Evolutionary conservation across 208 protist genomes (phyloP), one percentile per base, ranked within the genome.

Genomic region (Leishmania turanica): DNA sequence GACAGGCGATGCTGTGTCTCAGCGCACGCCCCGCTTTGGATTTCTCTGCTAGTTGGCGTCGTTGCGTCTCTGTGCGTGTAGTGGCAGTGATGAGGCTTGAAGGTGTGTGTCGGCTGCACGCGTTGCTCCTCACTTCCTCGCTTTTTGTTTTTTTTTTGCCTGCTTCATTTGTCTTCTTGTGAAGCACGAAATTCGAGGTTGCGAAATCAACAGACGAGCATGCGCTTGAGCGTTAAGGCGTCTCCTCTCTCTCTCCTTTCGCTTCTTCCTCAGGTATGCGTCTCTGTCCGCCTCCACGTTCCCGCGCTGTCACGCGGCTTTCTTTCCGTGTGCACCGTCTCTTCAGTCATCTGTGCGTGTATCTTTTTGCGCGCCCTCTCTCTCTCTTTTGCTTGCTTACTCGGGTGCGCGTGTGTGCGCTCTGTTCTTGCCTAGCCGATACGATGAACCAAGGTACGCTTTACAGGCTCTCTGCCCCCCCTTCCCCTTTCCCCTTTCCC

Each of bases 161-260:
- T 19, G 53, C 62, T 66, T 19, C 6, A 15, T 17, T 66, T n/a
- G 11, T 37, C 31, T 24, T 40, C 0, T 8, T 37, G 27, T 34
- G 27, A 34, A 54, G 15, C 5, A 54, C 0, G 51, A 13, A 54
- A 0, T 54, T 8, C 4, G 51, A 54, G 9, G 51, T 5, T 21
- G 6, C 51, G 4, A 3, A 54, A 5, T 21, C 51, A 0, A 4
- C 6, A 34, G 7, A 1, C n/a, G 60, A 37, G 0, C 8, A 6
- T 17, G 27, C 60, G 54, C 9, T 65, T 4, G 54, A 49, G 49
- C 27, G 11, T 24, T n/a, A 13, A 68, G 17, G 40, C 6, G 37
- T 66, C 62, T 84, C 56, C 73, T 74, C 66, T 77, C 66, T 77
- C 56, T 53, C 66, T 60, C 34, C 40, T 34, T 21, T 70, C 2